Evolutionary conservation across 2,329 filamentous ascomycete species (phyloP).

Genomic region (Neophaeococcomyces aloes): DNA sequence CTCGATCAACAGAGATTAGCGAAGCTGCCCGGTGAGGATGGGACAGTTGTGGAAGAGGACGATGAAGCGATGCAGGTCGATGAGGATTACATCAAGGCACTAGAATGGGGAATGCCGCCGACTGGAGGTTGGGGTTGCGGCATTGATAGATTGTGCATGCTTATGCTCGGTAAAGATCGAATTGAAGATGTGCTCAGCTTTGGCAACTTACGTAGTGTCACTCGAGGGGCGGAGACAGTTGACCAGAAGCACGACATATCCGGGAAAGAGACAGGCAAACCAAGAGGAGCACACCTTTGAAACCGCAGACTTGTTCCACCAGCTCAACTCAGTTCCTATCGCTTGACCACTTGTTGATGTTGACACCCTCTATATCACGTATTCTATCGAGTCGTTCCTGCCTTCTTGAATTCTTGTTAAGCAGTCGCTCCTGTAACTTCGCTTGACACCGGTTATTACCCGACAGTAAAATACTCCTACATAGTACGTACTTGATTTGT

Average conservation of each 20-base stretch:
- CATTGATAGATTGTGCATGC: slow-evolving; percentile 81
- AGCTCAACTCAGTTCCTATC: too few relatives aligned
- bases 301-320: too few relatives aligned
- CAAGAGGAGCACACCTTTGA: too few relatives aligned
- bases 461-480: too few relatives aligned
- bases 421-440: too few relatives aligned
- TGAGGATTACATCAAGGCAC: slow-evolving; percentile 69
- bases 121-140: slow-evolving; percentile 97
- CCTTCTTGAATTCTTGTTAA: too few relatives aligned
- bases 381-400: too few relatives aligned
- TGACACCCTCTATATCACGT: too few relatives aligned
- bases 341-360: too few relatives aligned
- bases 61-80: slow-evolving; percentile 47
- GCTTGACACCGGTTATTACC: too few relatives aligned
- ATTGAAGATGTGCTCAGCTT: slow-evolving; percentile 85
- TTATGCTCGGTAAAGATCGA: slow-evolving; percentile 65
- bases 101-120: slow-evolving; percentile 86
- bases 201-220: slow-evolving; percentile 59
- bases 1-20: slow-evolving; percentile 43
- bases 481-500: too few relatives aligned
- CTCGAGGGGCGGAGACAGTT: slow-evolving; percentile 23
- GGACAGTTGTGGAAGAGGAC: slow-evolving; percentile 35
- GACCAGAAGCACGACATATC: slow-evolving; percentile 9
- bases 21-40: slow-evolving; percentile 25
- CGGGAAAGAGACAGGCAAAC: too few relatives aligned